Base-by-base conservation (phyloP, 495 filamentous ascomycete species). In the Aspergillus ostianus region DNA sequence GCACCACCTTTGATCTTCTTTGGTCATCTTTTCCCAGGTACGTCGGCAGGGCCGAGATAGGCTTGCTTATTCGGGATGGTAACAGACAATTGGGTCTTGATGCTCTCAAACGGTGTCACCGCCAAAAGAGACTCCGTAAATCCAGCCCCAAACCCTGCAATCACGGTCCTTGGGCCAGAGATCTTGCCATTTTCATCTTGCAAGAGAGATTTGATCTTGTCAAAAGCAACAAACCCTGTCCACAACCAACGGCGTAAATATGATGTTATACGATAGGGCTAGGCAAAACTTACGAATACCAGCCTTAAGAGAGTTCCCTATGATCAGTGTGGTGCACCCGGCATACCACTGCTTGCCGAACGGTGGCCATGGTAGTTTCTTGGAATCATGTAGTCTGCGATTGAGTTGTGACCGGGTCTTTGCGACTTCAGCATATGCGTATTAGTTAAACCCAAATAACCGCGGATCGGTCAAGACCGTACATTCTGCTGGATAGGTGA, bases 401-500 rank as follows among this genome's bases (percentile, higher is more conserved):
- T 98, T 98, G 66, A 98, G 88, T 73, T 98, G 94, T 55, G 90
- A 89, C 56, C 94, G 82, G 49, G 94, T 98, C 76, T 98, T 98
- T 58, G 93, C 94, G 73, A 98, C 89, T 89, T 41, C 55, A 21
- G 13, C 23, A 49, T 17, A 12, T 17, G 51, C 48, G 15, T 57
- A 57, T 70, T 70, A 71, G 67, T 44, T 44, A 29, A 21, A 15
- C 18, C 47, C 10, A 48, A 50, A 12, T 18, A 27, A 50, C 50
- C 47, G 26, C 13, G n/a, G 23, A n/a, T 9, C 48, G 55, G 15
- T 18, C 15, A 21, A 27, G 23, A 21, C 67, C 80, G 65, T 84
- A 93, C 90, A 98, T 74, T 98, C 94, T 65, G 93, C 93, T 51
- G 94, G 94, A 77, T 98, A 98, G 57, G 94, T 97, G 66, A 98